A percentile compares a stretch with the other conserved stretches of the same genome.
Conservation (phyloP, 1,284 basidiomycete genomes). For the Bjerkandera adusta region DNA sequence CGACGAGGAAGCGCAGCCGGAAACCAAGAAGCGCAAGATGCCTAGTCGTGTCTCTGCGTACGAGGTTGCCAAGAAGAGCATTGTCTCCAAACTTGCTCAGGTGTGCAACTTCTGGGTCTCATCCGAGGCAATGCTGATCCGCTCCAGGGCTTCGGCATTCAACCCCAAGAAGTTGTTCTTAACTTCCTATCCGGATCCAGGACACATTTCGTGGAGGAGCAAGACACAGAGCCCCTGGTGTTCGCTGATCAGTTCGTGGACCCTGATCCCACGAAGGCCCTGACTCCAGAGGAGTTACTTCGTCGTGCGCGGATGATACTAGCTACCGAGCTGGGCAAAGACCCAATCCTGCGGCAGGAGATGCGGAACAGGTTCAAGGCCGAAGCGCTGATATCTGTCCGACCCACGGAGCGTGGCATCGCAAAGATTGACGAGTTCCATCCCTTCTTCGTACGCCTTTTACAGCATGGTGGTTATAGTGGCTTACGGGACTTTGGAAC, state of each 20-base stretch:
- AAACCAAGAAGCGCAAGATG: constrained; percentile 70
- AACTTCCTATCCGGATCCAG: constrained; percentile 68
- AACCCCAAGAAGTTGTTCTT: constrained; percentile 75
- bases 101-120: constrained; percentile 39
- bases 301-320: constrained; percentile 82
- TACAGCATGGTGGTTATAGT: not conserved
- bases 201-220: constrained; percentile 75
- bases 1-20: constrained; percentile 55
- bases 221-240: constrained; percentile 66
- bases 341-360: constrained; percentile 84
- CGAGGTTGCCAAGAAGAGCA: constrained; percentile 80
- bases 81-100: constrained; percentile 74
- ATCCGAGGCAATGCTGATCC: constrained; percentile 9
- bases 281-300: constrained; percentile 63
- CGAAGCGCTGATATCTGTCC: constrained; percentile 79
- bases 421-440: constrained; percentile 89
- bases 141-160: constrained; percentile 74
- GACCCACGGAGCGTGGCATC: constrained; percentile 91
- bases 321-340: constrained; percentile 89
- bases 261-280: constrained; percentile 55
- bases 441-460: constrained; percentile 76
- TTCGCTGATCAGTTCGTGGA: constrained; percentile 81
- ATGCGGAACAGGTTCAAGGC: constrained; percentile 79
- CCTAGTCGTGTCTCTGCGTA: constrained; percentile 87
- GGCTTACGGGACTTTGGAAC: constrained; percentile 1